Percentiles rank a stretch among this genome's conserved stretches.
Conservation (phyloP, 1,139 yeast genomes). For the Fermentozyma sake region DNA sequence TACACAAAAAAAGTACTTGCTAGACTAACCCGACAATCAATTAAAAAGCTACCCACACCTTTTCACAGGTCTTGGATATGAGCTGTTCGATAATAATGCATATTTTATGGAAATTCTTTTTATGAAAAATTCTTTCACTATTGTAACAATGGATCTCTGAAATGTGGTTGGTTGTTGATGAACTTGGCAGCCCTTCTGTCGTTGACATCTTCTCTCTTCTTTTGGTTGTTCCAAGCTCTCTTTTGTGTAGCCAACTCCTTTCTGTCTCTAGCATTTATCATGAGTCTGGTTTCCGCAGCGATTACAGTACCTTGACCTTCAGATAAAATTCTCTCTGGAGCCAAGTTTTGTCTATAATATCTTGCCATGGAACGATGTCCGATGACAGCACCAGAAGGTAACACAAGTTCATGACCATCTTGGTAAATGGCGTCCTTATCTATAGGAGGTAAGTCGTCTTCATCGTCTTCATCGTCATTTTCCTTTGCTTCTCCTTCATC, state of each 20-base stretch:
- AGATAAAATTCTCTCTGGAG: slow-evolving; percentile 65
- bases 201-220: slow-evolving; percentile 60
- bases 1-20: no score
- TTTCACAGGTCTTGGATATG: no score
- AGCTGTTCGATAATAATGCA: no score
- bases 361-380: slow-evolving; percentile 89
- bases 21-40: no score
- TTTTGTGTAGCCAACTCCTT: slow-evolving; percentile 58
- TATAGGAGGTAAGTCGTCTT: slow-evolving; percentile 27
- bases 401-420: slow-evolving; percentile 69
- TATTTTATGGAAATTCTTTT: no score
- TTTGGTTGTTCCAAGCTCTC: slow-evolving; percentile 72
- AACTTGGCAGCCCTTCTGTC: slow-evolving; percentile 79
- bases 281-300: slow-evolving; percentile 86
- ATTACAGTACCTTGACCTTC: slow-evolving; percentile 94
- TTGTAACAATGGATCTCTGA: slow-evolving; percentile 86
- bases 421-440: slow-evolving; percentile 35
- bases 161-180: slow-evolving; percentile 85
- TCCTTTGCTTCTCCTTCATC: slow-evolving; percentile 26
- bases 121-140: slow-evolving; percentile 23
- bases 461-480: slow-evolving; percentile 28
- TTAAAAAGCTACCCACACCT: no score
- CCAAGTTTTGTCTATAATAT: slow-evolving; percentile 73
- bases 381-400: slow-evolving; percentile 82
- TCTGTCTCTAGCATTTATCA: slow-evolving; percentile 50